These are phyloP conservation scores for Coniosporium apollinis DNA, from an alignment of 495 filamentous ascomycete genomes.

Conservation along the genomic window DNA sequence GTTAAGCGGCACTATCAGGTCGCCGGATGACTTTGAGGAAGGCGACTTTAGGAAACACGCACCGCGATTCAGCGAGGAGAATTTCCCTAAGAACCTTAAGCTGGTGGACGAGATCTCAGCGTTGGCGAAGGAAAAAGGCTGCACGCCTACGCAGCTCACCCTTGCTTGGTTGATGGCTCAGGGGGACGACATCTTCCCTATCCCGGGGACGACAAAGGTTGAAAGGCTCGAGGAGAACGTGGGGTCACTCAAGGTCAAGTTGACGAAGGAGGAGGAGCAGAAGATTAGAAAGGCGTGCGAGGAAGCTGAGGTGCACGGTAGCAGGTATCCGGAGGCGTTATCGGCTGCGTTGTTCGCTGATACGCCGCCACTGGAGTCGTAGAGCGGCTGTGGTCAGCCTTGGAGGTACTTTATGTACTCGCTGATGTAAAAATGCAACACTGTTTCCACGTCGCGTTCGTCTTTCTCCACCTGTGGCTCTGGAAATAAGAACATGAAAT, in stretches of 20 bases:
- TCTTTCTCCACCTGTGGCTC: too few species aligned
- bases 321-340: slow-evolving; percentile 18
- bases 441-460: too few species aligned
- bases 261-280: slow-evolving; percentile 20
- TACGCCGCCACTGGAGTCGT: slow-evolving; percentile 14
- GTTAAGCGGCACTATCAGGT: slow-evolving; percentile 32
- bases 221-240: slow-evolving; percentile 21
- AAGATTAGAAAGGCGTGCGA: slow-evolving; percentile 18
- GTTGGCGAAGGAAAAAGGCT: slow-evolving; percentile 32
- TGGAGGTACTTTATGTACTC: too few species aligned
- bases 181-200: slow-evolving; percentile 35
- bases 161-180: slow-evolving; percentile 42
- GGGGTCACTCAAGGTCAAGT: slow-evolving; percentile 14
- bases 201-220: slow-evolving; percentile 27
- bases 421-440: too few species aligned
- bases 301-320: slow-evolving; percentile 15
- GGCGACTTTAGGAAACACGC: slow-evolving; percentile 23
- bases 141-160: slow-evolving; percentile 31
- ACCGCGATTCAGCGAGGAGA: slow-evolving; percentile 33
- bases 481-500: too few species aligned
- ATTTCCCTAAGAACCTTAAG: slow-evolving; percentile 36
- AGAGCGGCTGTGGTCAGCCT: too few species aligned
- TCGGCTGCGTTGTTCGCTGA: slow-evolving; percentile 12
- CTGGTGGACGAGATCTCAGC: slow-evolving; percentile 31
- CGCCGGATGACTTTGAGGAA: slow-evolving; percentile 28